These are phyloP conservation scores for Silene vulgaris DNA, from an alignment of 179 eudicot genomes.

Conservation along the genomic window DNA sequence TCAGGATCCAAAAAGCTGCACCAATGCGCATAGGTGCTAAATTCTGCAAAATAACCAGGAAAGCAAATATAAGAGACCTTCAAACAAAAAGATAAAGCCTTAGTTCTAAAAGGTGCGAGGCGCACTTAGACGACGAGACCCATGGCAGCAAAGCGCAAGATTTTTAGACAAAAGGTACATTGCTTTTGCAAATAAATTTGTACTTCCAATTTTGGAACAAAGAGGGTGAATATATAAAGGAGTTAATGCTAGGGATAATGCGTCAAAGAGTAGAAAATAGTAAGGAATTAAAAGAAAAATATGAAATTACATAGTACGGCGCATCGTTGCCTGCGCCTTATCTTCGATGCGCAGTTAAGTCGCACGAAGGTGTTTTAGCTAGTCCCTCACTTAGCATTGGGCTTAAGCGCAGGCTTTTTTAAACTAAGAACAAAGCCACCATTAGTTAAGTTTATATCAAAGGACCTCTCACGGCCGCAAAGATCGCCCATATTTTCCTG, in stretches of 20 bases:
- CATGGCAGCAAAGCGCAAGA: neutral
- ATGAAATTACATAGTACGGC: neutral
- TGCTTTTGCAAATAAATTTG: too few species aligned
- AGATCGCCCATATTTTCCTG: slow-evolving; percentile 3
- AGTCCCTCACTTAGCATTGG: neutral
- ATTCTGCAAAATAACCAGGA: slow-evolving; percentile 16
- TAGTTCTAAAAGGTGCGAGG: neutral
- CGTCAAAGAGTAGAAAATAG: neutral
- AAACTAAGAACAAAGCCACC: neutral
- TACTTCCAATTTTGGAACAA: too few species aligned
- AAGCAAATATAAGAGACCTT: neutral
- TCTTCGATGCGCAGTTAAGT: neutral
- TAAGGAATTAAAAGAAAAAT: too few species aligned
- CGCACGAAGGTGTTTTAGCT: neutral
- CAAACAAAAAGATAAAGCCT: neutral
- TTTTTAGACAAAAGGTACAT: too few species aligned
- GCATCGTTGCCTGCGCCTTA: neutral
- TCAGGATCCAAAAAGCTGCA: slow-evolving; percentile 3
- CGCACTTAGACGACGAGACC: too few species aligned
- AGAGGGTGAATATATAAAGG: too few species aligned
- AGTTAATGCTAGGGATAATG: too few species aligned
- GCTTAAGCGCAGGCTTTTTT: neutral
- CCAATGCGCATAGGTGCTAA: neutral
- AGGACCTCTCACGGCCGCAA: slow-evolving; percentile 19
- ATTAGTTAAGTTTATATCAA: neutral